phyloP scores from a whole-genome alignment of 2,329 filamentous ascomycete species.

The Scedosporium minutisporum region DNA sequence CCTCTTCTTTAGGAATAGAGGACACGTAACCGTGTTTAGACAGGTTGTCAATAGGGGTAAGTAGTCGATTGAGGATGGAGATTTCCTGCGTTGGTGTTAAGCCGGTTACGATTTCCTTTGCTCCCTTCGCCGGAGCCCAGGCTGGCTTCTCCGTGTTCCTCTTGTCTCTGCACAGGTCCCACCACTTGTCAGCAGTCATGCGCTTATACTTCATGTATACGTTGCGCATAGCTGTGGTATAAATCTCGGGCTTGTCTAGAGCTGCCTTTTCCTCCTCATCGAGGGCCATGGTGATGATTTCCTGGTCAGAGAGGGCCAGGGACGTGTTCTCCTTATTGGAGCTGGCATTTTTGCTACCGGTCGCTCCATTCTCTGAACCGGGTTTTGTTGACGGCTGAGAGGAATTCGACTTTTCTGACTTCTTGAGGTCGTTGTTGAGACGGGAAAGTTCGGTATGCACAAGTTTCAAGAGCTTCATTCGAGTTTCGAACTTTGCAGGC shows the following conservation, averaged over 20 bases:
- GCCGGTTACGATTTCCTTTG: slow-evolving; percentile 55
- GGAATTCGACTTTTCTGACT: slow-evolving; percentile 21
- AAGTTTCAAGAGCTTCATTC: slow-evolving; percentile 48
- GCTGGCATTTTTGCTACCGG: slow-evolving; percentile 20
- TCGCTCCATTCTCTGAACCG: not conserved
- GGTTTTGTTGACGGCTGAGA: not conserved
- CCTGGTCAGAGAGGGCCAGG: slow-evolving; percentile 52
- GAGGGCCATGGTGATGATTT: slow-evolving; percentile 57
- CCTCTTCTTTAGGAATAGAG: slow-evolving; percentile 50
- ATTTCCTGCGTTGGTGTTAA: slow-evolving; percentile 60
- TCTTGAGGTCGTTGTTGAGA: slow-evolving; percentile 54
- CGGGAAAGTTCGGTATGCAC: slow-evolving; percentile 57
- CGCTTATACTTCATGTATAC: slow-evolving; percentile 66
- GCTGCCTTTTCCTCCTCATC: slow-evolving; percentile 74
- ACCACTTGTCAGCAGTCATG: slow-evolving; percentile 64
- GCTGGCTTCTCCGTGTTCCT: slow-evolving; percentile 25
- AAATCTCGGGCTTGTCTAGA: slow-evolving; percentile 57
- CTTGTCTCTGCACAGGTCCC: slow-evolving; percentile 27
- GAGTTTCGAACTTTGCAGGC: slow-evolving; percentile 47
- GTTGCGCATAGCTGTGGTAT: slow-evolving; percentile 76
- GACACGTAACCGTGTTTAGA: slow-evolving; percentile 67
- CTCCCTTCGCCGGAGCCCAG: slow-evolving; percentile 5
- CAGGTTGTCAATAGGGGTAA: slow-evolving; percentile 56
- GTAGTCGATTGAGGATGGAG: slow-evolving; percentile 48
- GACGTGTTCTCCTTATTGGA: slow-evolving; percentile 36